Evolutionary conservation across 106 monocot genomes (phyloP).

Genomic region (Dendrobium chrysotoxum): DNA sequence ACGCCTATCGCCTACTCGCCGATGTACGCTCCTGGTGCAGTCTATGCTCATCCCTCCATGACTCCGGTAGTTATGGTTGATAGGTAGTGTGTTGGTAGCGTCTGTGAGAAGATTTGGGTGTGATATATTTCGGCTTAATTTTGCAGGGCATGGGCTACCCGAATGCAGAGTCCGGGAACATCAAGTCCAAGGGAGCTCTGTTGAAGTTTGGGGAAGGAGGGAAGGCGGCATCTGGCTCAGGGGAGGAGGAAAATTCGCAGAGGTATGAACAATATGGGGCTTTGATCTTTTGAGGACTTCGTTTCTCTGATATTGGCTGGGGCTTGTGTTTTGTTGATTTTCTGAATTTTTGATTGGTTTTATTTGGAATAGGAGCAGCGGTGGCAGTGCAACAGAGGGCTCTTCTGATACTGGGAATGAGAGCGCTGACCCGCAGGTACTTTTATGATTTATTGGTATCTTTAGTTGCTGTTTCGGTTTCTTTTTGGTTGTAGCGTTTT

Average conservation of each 20-base stretch:
- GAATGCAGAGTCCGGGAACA: conserved; percentile 8
- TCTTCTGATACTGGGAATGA: conserved; percentile 45
- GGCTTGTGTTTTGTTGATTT: not conserved
- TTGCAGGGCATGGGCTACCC: conserved; percentile 29
- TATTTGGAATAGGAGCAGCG: conserved; percentile 16
- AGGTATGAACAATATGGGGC: conserved; percentile 10
- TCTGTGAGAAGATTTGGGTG: not conserved
- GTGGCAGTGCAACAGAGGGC: conserved; percentile 37
- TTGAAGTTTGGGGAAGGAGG: conserved; percentile 17
- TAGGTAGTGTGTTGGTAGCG: not conserved
- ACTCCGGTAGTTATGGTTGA: conserved; percentile 9
- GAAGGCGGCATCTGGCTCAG: conserved; percentile 10
- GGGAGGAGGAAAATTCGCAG: conserved; percentile 24
- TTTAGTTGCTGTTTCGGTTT: not conserved
- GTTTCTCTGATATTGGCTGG: not conserved
- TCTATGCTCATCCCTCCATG: conserved; percentile 24
- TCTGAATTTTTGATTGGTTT: not conserved
- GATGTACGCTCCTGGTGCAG: conserved; percentile 21
- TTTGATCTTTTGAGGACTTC: not conserved
- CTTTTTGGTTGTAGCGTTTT: not conserved
- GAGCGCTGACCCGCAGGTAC: conserved; percentile 28
- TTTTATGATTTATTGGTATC: not conserved
- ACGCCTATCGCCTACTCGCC: conserved; percentile 34
- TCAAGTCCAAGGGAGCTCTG: conserved; percentile 13
- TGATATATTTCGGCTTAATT: conserved; percentile 6